phyloP scores from a whole-genome alignment of 805 yeast genomes.

The Naumovozyma dairenensis region DNA sequence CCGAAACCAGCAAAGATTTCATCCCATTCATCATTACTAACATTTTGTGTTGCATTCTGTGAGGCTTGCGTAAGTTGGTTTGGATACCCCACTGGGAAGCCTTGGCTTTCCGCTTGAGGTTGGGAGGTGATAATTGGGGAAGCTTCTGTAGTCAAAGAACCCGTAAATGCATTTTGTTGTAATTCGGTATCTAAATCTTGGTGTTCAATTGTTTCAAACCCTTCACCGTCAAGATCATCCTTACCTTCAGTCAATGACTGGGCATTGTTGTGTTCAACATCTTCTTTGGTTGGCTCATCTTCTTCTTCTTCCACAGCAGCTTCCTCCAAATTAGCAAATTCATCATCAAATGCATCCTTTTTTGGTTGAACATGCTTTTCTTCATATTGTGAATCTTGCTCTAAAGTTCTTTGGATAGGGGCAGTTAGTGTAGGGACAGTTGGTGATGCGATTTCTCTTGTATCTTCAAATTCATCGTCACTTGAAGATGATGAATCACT shows the following conservation, averaged over 20 bases:
- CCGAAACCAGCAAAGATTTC: constrained; percentile 86
- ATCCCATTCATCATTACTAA: constrained; percentile 78
- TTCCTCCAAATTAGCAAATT: constrained; percentile 36
- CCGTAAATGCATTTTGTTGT: constrained; percentile 18
- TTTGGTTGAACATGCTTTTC: too few relatives aligned
- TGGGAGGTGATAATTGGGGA: background rate
- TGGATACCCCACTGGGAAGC: too few relatives aligned
- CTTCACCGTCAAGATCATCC: constrained; percentile 17
- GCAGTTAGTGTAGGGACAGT: background rate
- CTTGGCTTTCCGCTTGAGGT: constrained; percentile 1
- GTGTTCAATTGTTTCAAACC: constrained; percentile 20
- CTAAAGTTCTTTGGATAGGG: too few relatives aligned
- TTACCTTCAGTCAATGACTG: constrained; percentile 8
- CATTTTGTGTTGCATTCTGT: constrained; percentile 6
- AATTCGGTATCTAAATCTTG: constrained; percentile 21
- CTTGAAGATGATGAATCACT: constrained; percentile 38
- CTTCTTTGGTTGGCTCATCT: constrained; percentile 24
- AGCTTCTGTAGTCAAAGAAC: constrained; percentile 2
- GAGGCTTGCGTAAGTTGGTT: too few relatives aligned
- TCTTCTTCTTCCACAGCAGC: constrained; percentile 34
- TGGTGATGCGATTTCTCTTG: constrained; percentile 7
- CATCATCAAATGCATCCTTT: constrained; percentile 32
- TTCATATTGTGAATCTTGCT: too few relatives aligned
- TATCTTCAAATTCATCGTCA: constrained; percentile 26
- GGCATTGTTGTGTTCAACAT: constrained; percentile 12